Conservation (phyloP, 106 monocot species). For the Acanthochlamys bracteata region DNA sequence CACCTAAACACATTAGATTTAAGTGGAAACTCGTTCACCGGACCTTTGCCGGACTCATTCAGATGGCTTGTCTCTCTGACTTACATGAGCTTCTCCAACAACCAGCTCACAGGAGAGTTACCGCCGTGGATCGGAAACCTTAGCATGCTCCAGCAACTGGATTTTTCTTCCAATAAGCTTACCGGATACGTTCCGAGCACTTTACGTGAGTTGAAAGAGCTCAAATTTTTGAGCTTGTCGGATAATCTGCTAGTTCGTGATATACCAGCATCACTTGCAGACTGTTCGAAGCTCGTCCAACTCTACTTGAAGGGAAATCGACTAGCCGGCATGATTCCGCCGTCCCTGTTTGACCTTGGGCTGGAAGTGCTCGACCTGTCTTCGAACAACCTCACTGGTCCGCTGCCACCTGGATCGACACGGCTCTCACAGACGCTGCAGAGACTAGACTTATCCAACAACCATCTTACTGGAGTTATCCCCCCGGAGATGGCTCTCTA, state of each 20-base stretch:
- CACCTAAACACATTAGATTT: constrained; percentile 53
- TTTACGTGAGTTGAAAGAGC: constrained; percentile 27
- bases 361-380: constrained; percentile 64
- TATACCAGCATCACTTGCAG: constrained; percentile 40
- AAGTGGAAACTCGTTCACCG: constrained; percentile 40
- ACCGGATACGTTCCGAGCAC: constrained; percentile 35
- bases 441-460: constrained; percentile 53
- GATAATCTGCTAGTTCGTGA: constrained; percentile 44
- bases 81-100: constrained; percentile 37
- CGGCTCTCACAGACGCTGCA: constrained; percentile 37
- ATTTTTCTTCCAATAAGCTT: constrained; percentile 55
- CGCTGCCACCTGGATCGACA: constrained; percentile 45
- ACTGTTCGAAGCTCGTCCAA: constrained; percentile 38
- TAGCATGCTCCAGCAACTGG: constrained; percentile 31
- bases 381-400: constrained; percentile 49
- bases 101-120: constrained; percentile 46
- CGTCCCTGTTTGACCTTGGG: constrained; percentile 45
- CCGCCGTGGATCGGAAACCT: constrained; percentile 54
- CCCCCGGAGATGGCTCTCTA: constrained; percentile 53
- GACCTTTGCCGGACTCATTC: constrained; percentile 34
- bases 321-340: constrained; percentile 61
- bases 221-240: constrained; percentile 36
- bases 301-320: constrained; percentile 36
- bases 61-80: constrained; percentile 26
- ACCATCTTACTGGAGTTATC: constrained; percentile 42